Evolutionary conservation across 2,329 filamentous ascomycete genomes (phyloP).

Genomic region (Ophiostoma populinum): DNA sequence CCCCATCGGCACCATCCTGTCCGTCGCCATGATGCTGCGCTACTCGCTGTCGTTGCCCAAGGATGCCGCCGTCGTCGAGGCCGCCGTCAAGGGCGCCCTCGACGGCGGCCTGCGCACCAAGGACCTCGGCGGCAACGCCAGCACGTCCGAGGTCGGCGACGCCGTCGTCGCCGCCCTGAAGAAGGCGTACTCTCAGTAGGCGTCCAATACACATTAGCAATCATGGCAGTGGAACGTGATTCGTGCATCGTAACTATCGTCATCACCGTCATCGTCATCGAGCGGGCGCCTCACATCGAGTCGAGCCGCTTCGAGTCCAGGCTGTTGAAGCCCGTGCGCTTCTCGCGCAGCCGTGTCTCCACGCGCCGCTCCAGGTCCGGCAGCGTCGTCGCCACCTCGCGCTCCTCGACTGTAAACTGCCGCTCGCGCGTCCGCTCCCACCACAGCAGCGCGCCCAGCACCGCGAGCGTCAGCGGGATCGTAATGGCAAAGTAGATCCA

Average conservation of each 20-base stretch:
- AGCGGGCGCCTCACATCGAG: conserved; percentile 3
- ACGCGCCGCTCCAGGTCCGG: conserved; percentile 39
- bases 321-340: conserved; percentile 27
- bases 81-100: conserved; percentile 63
- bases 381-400: conserved; percentile 35
- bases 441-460: conserved; percentile 37
- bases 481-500: conserved; percentile 50
- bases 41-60: conserved; percentile 71
- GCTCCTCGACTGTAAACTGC: conserved; percentile 30
- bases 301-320: conserved; percentile 9
- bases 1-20: conserved; percentile 81
- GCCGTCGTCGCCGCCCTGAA: conserved; percentile 60
- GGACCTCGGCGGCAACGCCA: conserved; percentile 65
- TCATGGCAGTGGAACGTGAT: not conserved
- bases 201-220: conserved; percentile 5
- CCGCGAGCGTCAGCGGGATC: conserved; percentile 35
- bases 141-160: conserved; percentile 61
- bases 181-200: conserved; percentile 38
- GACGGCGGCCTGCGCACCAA: conserved; percentile 63
- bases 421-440: conserved; percentile 34
- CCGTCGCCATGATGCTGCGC: conserved; percentile 86
- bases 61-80: conserved; percentile 64
- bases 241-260: conserved; percentile 3
- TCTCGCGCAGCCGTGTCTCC: conserved; percentile 37
- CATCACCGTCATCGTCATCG: too few species aligned